Evolutionary conservation across 2,329 filamentous ascomycete genomes (phyloP).

Genomic region (Cladorrhinum sp.): DNA sequence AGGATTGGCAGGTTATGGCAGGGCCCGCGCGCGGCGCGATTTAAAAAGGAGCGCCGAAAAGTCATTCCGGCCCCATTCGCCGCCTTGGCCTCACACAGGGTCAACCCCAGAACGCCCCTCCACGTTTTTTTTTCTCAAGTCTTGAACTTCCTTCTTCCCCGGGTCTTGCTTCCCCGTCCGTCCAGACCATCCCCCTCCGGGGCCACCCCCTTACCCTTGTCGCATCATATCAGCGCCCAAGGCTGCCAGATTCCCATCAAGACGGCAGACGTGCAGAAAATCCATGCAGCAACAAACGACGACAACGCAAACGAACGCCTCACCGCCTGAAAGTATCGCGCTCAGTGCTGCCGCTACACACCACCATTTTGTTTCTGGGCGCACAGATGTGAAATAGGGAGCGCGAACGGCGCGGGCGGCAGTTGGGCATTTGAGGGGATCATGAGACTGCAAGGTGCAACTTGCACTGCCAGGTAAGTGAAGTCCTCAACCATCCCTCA

Average conservation of each 20-base stretch:
- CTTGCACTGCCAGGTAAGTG: background rate
- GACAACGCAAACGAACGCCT: background rate
- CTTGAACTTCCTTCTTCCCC: background rate
- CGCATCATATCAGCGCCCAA: conserved; percentile 7
- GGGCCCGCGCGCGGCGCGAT: conserved; percentile 13
- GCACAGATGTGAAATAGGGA: background rate
- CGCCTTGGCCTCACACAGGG: conserved; percentile 10
- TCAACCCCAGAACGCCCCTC: conserved; percentile 8
- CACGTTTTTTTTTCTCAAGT: background rate
- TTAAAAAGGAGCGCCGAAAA: background rate
- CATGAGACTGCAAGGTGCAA: background rate
- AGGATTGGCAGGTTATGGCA: background rate
- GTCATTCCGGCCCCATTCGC: conserved; percentile 16
- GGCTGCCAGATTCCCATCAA: conserved; percentile 5
- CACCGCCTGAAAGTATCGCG: background rate
- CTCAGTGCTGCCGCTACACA: background rate
- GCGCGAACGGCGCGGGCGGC: background rate
- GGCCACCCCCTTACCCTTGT: background rate
- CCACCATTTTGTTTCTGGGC: background rate
- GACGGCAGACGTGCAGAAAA: background rate
- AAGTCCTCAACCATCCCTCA: too few relatives aligned
- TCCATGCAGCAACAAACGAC: background rate
- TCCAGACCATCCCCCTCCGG: background rate
- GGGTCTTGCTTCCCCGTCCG: background rate
- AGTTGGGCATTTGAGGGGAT: background rate